These are phyloP conservation scores for Carex cristatella DNA, from an alignment of 176 grass and related monocot genomes.

Conservation along the genomic window DNA sequence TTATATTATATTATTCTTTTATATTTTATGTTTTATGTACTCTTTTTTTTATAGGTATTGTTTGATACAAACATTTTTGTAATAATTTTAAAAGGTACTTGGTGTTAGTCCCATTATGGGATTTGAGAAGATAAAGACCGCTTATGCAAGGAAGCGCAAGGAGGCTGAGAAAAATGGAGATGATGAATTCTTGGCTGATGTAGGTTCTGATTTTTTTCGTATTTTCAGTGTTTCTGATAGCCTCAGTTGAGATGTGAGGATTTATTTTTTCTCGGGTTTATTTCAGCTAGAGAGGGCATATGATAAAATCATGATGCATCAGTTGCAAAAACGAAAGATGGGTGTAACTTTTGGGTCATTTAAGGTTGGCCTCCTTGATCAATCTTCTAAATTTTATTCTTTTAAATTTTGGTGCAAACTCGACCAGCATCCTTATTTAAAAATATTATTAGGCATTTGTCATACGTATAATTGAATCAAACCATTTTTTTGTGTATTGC, in stretches of 20 bases:
- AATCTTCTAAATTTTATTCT: not conserved
- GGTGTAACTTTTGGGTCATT: slow-evolving; percentile 77
- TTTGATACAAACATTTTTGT: not conserved
- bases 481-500: not conserved
- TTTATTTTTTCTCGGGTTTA: slow-evolving; percentile 16
- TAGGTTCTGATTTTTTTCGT: slow-evolving; percentile 23
- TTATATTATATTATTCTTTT: not conserved
- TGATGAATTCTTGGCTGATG: slow-evolving; percentile 57
- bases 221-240: slow-evolving; percentile 1
- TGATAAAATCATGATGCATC: slow-evolving; percentile 94
- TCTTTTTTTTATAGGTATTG: not conserved
- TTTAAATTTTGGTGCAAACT: not conserved
- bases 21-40: not conserved
- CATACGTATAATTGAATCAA: not conserved
- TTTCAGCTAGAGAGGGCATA: slow-evolving; percentile 81
- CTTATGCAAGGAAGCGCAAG: slow-evolving; percentile 79
- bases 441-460: not conserved
- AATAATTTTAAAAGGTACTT: slow-evolving; percentile 49
- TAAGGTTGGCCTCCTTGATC: slow-evolving; percentile 37
- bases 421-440: not conserved
- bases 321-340: slow-evolving; percentile 82
- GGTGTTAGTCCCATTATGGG: slow-evolving; percentile 64
- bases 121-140: slow-evolving; percentile 82
- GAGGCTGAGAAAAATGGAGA: slow-evolving; percentile 78
- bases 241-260: not conserved